These are phyloP conservation scores for Teunomyces lycoperdinae DNA, from an alignment of 805 yeast species.

Conservation along the genomic window DNA sequence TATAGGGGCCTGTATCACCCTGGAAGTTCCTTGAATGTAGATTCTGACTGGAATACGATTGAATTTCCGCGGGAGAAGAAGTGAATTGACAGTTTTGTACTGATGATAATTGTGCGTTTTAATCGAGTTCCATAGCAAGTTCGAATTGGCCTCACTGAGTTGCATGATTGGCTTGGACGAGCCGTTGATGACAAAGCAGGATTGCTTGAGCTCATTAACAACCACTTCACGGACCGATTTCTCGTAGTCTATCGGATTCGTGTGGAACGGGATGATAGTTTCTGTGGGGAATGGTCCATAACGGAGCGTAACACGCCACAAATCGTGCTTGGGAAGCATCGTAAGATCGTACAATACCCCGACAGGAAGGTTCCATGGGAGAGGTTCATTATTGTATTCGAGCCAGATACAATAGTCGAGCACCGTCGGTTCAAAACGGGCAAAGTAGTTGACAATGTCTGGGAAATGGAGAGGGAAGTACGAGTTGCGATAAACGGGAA, in stretches of 20 bases:
- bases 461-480: slow-evolving; percentile 49
- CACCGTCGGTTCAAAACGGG: slow-evolving; percentile 16
- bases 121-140: slow-evolving; percentile 55
- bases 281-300: slow-evolving; percentile 25
- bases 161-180: slow-evolving; percentile 79
- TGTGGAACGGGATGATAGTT: slow-evolving; percentile 28
- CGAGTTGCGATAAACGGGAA: slow-evolving; percentile 40
- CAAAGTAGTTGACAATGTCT: slow-evolving; percentile 37
- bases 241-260: slow-evolving; percentile 17
- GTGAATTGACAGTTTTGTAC: slow-evolving; percentile 22
- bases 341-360: slow-evolving; percentile 66
- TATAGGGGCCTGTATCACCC: slow-evolving; percentile 31
- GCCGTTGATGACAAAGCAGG: slow-evolving; percentile 72
- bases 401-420: slow-evolving; percentile 51
- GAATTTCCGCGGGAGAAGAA: slow-evolving; percentile 20
- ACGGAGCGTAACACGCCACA: slow-evolving; percentile 36
- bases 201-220: slow-evolving; percentile 80
- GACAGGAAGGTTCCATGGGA: slow-evolving; percentile 75
- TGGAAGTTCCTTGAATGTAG: slow-evolving; percentile 37
- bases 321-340: slow-evolving; percentile 40
- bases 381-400: slow-evolving; percentile 58
- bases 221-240: slow-evolving; percentile 49
- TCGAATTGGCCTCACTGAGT: slow-evolving; percentile 61
- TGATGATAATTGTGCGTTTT: slow-evolving; percentile 27
- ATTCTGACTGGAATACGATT: slow-evolving; percentile 48